phyloP scores from a whole-genome alignment of 1,284 basidiomycete species.

The Gymnopus androsaceus region DNA sequence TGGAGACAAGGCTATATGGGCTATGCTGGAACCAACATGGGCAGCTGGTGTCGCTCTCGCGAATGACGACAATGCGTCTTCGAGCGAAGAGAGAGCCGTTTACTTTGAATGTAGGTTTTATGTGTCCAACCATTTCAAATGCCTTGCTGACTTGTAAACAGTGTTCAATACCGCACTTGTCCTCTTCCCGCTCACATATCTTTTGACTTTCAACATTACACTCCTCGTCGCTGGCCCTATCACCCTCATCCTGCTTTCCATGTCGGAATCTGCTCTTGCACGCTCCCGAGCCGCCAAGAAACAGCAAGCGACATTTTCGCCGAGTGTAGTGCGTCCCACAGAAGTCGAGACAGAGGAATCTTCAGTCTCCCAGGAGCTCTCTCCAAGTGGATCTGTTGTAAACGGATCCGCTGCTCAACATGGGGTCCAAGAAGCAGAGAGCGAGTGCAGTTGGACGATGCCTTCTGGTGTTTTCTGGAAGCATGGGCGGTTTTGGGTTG shows the following conservation, averaged over 20 bases:
- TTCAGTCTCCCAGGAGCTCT: not conserved
- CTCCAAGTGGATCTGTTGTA: not conserved
- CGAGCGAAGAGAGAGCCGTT: conserved; percentile 41
- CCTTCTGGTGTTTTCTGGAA: conserved; percentile 34
- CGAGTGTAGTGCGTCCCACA: not conserved
- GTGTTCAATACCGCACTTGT: conserved; percentile 63
- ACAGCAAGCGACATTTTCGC: conserved; percentile 4
- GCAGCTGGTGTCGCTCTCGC: conserved; percentile 57
- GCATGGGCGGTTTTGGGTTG: conserved; percentile 61
- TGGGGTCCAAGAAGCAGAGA: no score
- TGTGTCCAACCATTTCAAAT: not conserved
- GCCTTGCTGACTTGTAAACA: conserved; percentile 26
- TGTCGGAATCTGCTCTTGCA: conserved; percentile 30
- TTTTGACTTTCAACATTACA: conserved; percentile 61
- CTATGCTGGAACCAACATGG: conserved; percentile 68
- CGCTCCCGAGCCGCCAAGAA: conserved; percentile 1
- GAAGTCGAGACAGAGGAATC: conserved; percentile 2
- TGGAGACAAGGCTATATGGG: conserved; percentile 62
- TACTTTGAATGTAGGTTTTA: conserved; percentile 71
- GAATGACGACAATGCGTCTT: conserved; percentile 35
- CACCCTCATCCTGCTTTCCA: conserved; percentile 46
- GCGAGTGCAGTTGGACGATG: no score
- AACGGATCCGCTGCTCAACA: not conserved
- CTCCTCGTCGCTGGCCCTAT: conserved; percentile 65
- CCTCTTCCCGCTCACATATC: conserved; percentile 49